Evolutionary conservation across 1,139 yeast species (phyloP).

Genomic region (Kurtzmaniella natalensis): DNA sequence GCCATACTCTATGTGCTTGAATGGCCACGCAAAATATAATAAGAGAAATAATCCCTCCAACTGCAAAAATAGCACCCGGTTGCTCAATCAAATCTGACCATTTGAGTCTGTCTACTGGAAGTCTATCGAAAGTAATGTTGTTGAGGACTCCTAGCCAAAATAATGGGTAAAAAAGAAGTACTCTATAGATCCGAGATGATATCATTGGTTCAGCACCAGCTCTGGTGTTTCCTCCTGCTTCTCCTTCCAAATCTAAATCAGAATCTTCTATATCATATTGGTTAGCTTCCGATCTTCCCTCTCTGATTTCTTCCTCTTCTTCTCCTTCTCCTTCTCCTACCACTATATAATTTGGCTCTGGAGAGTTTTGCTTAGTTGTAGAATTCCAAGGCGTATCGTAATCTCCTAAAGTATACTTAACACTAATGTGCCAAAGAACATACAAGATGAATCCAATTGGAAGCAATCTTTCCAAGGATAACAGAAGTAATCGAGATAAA

Average conservation of each 20-base stretch:
- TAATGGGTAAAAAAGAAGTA: constrained; percentile 69
- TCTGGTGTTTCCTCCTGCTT: too few species aligned
- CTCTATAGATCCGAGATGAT: constrained; percentile 48
- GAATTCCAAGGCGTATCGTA: constrained; percentile 15
- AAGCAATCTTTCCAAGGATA: constrained; percentile 68
- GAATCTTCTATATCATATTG: background rate
- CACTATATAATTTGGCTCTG: background rate
- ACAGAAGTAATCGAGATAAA: constrained; percentile 58
- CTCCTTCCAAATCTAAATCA: background rate
- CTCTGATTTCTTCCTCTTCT: constrained; percentile 1
- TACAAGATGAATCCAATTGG: constrained; percentile 72
- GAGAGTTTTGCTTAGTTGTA: constrained; percentile 28
- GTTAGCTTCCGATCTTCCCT: background rate
- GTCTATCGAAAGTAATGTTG: constrained; percentile 79
- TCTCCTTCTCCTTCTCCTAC: background rate
- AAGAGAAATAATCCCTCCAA: constrained; percentile 42
- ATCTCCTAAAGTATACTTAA: constrained; percentile 32
- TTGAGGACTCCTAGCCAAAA: constrained; percentile 86
- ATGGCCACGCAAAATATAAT: constrained; percentile 54
- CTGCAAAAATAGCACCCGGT: constrained; percentile 74
- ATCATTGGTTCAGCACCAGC: too few species aligned
- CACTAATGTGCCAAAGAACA: constrained; percentile 64
- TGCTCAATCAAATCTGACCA: constrained; percentile 63
- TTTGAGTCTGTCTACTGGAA: constrained; percentile 84
- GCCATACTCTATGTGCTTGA: constrained; percentile 81